Evolutionary conservation across 257 asterid genomes (phyloP).

Genomic region (Solanum okadae): DNA sequence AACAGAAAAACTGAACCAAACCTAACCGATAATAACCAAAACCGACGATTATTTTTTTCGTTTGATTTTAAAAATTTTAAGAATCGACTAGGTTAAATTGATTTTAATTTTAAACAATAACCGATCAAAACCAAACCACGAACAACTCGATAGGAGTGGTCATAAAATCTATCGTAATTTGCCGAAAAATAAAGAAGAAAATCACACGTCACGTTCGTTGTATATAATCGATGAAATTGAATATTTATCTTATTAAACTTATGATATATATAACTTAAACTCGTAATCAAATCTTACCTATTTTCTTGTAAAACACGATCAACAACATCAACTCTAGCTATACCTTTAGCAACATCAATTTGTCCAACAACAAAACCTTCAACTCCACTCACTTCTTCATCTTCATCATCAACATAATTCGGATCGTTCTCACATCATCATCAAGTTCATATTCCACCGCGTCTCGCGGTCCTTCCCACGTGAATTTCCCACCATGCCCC

Average conservation of each 20-base stretch:
- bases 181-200: too few relatives aligned
- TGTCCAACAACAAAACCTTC: neutral
- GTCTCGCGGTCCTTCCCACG: neutral
- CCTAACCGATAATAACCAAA: too few relatives aligned
- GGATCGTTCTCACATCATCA: neutral
- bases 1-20: too few relatives aligned
- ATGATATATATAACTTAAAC: neutral
- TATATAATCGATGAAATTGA: too few relatives aligned
- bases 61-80: too few relatives aligned
- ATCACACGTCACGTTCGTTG: neutral
- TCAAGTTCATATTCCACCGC: neutral
- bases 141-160: fast-evolving
- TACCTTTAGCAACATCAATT: neutral
- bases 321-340: neutral
- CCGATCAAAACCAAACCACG: too few relatives aligned
- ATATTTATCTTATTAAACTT: too few relatives aligned
- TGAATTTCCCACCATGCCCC: neutral
- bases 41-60: too few relatives aligned
- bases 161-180: too few relatives aligned
- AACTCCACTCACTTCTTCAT: neutral
- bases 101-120: too few relatives aligned
- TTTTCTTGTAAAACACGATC: neutral
- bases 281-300: too few relatives aligned
- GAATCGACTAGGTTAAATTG: too few relatives aligned
- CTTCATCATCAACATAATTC: neutral